Evolutionary conservation across 192 early-diverging fungal genomes (phyloP).

Genomic region (Diversispora epigaea): DNA sequence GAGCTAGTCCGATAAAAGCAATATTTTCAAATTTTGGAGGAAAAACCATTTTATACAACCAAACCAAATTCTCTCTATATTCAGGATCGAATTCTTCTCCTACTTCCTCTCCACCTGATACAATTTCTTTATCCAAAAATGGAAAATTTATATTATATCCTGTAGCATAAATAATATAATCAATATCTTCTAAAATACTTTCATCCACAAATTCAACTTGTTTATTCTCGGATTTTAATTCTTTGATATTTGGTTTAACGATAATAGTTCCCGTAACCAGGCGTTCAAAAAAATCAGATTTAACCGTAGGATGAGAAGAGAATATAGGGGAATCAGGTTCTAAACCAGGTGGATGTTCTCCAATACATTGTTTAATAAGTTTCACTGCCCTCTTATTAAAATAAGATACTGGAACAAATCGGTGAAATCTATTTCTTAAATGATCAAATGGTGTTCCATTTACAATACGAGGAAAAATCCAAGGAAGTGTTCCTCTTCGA

Average conservation of each 20-base stretch:
- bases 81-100: slow-evolving; percentile 36
- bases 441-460: background rate
- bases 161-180: slow-evolving; percentile 62
- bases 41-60: slow-evolving; percentile 59
- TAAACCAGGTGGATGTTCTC: slow-evolving; percentile 40
- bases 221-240: slow-evolving; percentile 39
- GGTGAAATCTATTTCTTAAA: background rate
- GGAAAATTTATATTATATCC: slow-evolving; percentile 58
- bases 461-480: background rate
- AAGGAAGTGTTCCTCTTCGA: slow-evolving; percentile 35
- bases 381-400: background rate
- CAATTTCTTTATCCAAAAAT: slow-evolving; percentile 47
- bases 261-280: slow-evolving; percentile 53
- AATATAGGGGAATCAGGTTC: slow-evolving; percentile 42
- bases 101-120: slow-evolving; percentile 42
- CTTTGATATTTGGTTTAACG: slow-evolving; percentile 48
- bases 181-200: slow-evolving; percentile 49
- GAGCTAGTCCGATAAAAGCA: slow-evolving; percentile 59
- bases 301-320: slow-evolving; percentile 50
- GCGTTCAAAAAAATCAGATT: slow-evolving; percentile 49
- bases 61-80: slow-evolving; percentile 44
- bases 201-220: slow-evolving; percentile 60
- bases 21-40: slow-evolving; percentile 52
- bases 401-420: background rate
- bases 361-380: slow-evolving; percentile 42